Conservation (phyloP, 345 rosid genomes). For the Geranium brycei region DNA sequence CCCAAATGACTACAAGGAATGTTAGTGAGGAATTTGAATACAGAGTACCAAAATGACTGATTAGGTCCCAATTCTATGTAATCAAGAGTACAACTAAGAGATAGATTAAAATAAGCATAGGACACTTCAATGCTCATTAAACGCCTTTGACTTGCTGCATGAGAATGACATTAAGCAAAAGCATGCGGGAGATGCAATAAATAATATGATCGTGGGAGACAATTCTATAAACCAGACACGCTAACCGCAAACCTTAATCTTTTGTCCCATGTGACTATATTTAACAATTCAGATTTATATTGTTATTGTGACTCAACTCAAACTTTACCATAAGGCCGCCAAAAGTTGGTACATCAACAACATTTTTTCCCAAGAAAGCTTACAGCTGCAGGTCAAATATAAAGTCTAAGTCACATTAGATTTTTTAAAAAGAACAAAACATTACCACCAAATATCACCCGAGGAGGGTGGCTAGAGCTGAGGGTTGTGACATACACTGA, state of each 20-base stretch:
- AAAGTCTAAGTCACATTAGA: too few species aligned
- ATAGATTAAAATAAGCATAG: conserved; percentile 15
- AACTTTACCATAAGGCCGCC: too few species aligned
- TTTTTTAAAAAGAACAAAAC: too few species aligned
- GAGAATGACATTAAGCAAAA: conserved; percentile 11
- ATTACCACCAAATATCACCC: too few species aligned
- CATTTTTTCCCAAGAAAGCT: too few species aligned
- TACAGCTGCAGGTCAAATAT: too few species aligned
- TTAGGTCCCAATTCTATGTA: conserved; percentile 22
- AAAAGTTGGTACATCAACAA: too few species aligned
- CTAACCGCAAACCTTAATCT: conserved; percentile 26
- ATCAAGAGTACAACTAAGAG: conserved; percentile 38
- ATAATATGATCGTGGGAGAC: conserved; percentile 25
- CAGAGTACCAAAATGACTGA: conserved; percentile 13
- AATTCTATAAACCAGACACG: conserved; percentile 18
- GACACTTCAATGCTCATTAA: conserved; percentile 9
- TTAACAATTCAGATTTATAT: too few species aligned
- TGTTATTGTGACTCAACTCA: too few species aligned
- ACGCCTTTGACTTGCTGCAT: conserved; percentile 8
- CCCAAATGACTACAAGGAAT: conserved; percentile 6
- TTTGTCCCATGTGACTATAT: background rate
- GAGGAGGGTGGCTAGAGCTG: too few species aligned
- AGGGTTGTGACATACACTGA: too few species aligned
- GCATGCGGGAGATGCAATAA: conserved; percentile 15
- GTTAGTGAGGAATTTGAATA: conserved; percentile 15